Conservation (phyloP, 192 early-diverging fungal genomes). For the Backusella sp. region DNA sequence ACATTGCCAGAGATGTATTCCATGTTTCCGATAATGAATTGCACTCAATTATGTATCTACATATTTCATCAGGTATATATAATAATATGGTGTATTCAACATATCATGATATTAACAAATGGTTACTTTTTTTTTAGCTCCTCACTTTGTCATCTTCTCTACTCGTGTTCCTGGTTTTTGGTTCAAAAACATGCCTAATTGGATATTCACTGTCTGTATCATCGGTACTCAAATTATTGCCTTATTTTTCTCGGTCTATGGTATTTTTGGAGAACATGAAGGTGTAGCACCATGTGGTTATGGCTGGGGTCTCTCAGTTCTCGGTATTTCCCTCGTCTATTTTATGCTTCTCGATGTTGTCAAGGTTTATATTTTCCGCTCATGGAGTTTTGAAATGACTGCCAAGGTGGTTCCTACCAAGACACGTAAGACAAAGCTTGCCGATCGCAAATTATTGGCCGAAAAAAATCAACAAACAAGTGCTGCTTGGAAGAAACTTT, state of each 20-base stretch:
- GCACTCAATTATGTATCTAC: slow-evolving; percentile 91
- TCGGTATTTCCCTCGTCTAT: slow-evolving; percentile 76
- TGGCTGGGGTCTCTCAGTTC: slow-evolving; percentile 69
- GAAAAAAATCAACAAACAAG: slow-evolving; percentile 48
- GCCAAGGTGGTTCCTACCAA: slow-evolving; percentile 78
- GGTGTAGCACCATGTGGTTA: slow-evolving; percentile 64
- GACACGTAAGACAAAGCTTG: slow-evolving; percentile 61
- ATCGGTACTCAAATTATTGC: slow-evolving; percentile 90
- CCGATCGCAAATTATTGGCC: slow-evolving; percentile 45
- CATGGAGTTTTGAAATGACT: slow-evolving; percentile 90
- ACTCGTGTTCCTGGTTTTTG: slow-evolving; percentile 84
- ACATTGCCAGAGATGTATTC: slow-evolving; percentile 69
- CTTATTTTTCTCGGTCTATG: slow-evolving; percentile 75
- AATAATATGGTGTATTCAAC: neutral
- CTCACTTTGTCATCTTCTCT: slow-evolving; percentile 94
- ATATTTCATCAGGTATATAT: slow-evolving; percentile 69
- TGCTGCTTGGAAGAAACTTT: slow-evolving; percentile 39
- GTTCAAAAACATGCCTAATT: slow-evolving; percentile 84
- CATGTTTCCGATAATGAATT: slow-evolving; percentile 56
- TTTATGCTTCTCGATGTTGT: slow-evolving; percentile 86
- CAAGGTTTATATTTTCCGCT: slow-evolving; percentile 83
- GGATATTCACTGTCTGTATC: slow-evolving; percentile 78
- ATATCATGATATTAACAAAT: neutral
- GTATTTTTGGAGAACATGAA: slow-evolving; percentile 59
- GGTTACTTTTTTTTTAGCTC: slow-evolving; percentile 12